phyloP scores from a whole-genome alignment of 441 rosid species.

The Eruca vesicaria region DNA sequence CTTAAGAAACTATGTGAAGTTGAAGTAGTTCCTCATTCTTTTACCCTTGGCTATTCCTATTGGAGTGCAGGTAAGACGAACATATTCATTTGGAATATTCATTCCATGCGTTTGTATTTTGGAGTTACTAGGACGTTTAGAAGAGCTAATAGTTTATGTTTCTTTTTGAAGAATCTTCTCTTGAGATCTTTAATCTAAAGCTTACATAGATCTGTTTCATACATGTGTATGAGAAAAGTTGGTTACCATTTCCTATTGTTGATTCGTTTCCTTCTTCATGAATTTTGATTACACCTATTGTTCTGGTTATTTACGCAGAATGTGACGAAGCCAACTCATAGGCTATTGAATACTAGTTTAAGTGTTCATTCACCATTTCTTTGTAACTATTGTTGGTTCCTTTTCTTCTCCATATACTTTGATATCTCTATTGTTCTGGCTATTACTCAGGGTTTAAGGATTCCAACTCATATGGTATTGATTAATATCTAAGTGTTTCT shows the following conservation, averaged over 20 bases:
- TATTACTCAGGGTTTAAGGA: not conserved
- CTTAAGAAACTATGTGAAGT: constrained; percentile 58
- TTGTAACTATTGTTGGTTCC: not conserved
- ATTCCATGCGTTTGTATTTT: not conserved
- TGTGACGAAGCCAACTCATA: too few relatives aligned
- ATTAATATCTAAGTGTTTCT: not conserved
- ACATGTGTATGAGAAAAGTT: not conserved
- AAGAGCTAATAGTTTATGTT: not conserved
- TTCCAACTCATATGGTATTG: not conserved
- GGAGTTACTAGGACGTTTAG: not conserved
- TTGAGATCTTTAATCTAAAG: not conserved
- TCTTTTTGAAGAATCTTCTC: not conserved
- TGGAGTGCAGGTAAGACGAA: constrained; percentile 74
- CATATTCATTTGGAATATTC: not conserved
- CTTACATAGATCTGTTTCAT: not conserved
- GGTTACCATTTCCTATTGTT: not conserved
- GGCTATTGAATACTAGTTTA: too few relatives aligned
- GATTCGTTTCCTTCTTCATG: not conserved
- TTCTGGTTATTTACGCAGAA: not conserved
- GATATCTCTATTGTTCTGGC: not conserved
- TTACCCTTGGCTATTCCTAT: constrained; percentile 87
- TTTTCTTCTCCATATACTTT: not conserved
- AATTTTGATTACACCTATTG: not conserved
- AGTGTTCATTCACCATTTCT: too few relatives aligned
- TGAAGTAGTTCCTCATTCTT: constrained; percentile 70